Evolutionary conservation across 495 filamentous ascomycete species (phyloP), one percentile per base, ranked within the genome.

Genomic region (Lophiostoma macrostomum): DNA sequence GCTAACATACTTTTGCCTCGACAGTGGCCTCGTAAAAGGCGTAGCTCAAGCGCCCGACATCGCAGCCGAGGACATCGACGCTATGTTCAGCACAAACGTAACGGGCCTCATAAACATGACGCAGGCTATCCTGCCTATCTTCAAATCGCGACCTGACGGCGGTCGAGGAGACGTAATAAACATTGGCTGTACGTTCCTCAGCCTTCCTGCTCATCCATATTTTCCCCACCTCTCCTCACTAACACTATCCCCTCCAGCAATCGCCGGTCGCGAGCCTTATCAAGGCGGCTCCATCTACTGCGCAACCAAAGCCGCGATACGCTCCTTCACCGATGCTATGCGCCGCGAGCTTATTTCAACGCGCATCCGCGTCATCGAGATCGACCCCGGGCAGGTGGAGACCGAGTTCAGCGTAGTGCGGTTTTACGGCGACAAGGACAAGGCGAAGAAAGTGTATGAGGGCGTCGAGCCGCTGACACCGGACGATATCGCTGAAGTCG

Each of bases 371-470:
- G 76, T 98, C 41, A 91, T 96, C 52, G 90, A 93, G 73, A 76
- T 98, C 53, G 93, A 96, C 64, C 93, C 93, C 5, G 93, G 93
- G 32, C 93, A 96, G 72, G 93, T 98, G 39, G 91, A 97, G 78
- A 98, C 93, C 81, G 91, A 98, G 70, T 98, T 98, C 71, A 94
- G 88, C 1, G 75, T 97, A 30, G 91, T 98, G 35, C 80, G 93
- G 37, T 98, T 93, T 66, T 81, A 89, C 53, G 93, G 93, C 10
- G 93, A 98, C 68, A 91, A 94, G 75, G 64, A 75, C 22, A 96
- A 95, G 76, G 93, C 93, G n/a, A 87, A 95, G 75, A 87, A 88
- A 20, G 90, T 96, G 53, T 98, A 98, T 72, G 81, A 84, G 48
- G 86, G 85, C 38, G 84, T 80, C 56, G 91, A 96, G 40, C 93